A percentile compares a stretch with the other conserved stretches of the same genome.
Conservation (phyloP, 257 asterid species). For the Mitragyna speciosa region DNA sequence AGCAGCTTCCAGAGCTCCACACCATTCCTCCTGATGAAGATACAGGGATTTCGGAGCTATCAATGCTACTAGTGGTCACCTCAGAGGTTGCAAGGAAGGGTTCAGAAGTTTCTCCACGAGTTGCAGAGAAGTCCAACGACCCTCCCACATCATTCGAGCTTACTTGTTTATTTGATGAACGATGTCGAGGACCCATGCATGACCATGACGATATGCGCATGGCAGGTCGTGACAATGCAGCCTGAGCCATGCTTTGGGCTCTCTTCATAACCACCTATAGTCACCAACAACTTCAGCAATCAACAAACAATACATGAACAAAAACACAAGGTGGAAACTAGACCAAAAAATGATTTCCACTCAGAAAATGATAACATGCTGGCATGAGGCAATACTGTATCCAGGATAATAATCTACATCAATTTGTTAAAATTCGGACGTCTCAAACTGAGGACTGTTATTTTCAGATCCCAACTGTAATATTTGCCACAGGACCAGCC, state of each 20-base stretch:
- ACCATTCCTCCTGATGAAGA: conserved; percentile 45
- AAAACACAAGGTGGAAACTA: neutral
- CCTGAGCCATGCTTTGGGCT: conserved; percentile 98
- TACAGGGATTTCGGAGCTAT: conserved; percentile 42
- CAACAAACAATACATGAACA: neutral
- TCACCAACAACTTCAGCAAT: neutral
- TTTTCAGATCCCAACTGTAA: neutral
- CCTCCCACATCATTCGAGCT: conserved; percentile 31
- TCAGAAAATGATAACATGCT: neutral
- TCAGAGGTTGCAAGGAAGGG: conserved; percentile 47
- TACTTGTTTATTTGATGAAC: conserved; percentile 42
- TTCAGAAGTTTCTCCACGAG: conserved; percentile 41
- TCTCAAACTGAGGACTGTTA: neutral
- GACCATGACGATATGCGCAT: conserved; percentile 77
- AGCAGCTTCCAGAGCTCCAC: conserved; percentile 31
- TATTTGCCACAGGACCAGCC: neutral
- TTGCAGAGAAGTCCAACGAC: conserved; percentile 44
- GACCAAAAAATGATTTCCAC: neutral
- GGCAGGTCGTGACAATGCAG: conserved; percentile 82
- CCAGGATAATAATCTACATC: neutral
- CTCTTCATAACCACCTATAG: conserved; percentile 89
- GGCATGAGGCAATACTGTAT: neutral
- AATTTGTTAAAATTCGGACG: neutral
- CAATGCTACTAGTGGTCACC: conserved; percentile 30
- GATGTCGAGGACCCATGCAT: conserved; percentile 95